Evolutionary conservation across 2,329 filamentous ascomycete genomes (phyloP).

Genomic region (Ceratocystis eucalypticola): DNA sequence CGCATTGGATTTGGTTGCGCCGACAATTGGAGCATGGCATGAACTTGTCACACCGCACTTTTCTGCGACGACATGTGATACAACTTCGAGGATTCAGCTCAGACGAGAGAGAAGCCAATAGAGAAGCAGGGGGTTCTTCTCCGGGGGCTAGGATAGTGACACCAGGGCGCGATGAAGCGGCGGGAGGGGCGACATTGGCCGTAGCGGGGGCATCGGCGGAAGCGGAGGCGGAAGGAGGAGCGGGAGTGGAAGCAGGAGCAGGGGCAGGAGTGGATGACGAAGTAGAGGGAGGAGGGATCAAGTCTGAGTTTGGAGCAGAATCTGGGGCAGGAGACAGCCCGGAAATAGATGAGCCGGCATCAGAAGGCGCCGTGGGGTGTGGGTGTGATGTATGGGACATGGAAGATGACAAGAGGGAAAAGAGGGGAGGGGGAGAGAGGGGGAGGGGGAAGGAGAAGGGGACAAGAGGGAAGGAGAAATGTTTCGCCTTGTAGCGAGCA

Average conservation of each 20-base stretch:
- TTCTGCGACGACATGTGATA: slow-evolving; percentile 40
- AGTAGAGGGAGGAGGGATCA: background rate
- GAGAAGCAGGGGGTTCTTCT: slow-evolving; percentile 16
- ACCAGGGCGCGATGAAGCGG: slow-evolving; percentile 19
- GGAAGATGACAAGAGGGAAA: slow-evolving; percentile 3
- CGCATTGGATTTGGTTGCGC: slow-evolving; percentile 54
- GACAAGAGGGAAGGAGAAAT: background rate
- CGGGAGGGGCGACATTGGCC: background rate
- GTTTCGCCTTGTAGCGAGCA: background rate
- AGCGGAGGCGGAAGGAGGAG: background rate
- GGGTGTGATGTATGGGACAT: slow-evolving; percentile 3
- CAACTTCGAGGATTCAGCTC: slow-evolving; percentile 37
- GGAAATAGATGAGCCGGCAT: slow-evolving; percentile 8
- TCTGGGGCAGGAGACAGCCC: slow-evolving; percentile 7
- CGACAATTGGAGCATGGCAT: slow-evolving; percentile 65
- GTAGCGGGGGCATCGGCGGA: background rate
- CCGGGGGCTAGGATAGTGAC: slow-evolving; percentile 19
- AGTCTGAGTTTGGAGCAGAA: background rate
- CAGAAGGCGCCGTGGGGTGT: background rate
- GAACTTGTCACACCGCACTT: slow-evolving; percentile 67
- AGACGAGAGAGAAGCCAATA: slow-evolving; percentile 19
- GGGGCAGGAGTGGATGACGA: background rate
- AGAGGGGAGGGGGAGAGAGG: background rate
- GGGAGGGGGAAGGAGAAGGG: background rate
- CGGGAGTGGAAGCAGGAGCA: background rate